Percentiles rank a stretch among this genome's conserved stretches.
Evolutionary conservation across 1,284 basidiomycete genomes (phyloP).

Genomic region (Cryptococcus sp.): DNA sequence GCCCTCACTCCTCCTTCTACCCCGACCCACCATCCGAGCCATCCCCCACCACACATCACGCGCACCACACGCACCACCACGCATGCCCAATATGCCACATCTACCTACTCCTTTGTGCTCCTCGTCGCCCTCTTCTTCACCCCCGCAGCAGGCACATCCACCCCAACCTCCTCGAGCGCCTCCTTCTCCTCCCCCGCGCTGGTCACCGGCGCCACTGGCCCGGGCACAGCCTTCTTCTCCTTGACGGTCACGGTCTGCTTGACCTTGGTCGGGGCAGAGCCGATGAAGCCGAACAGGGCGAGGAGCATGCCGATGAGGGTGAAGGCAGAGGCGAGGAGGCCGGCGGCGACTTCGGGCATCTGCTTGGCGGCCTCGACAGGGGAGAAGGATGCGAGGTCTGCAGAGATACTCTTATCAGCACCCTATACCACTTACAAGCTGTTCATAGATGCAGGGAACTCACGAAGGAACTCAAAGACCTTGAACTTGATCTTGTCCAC

Average conservation of each 20-base stretch:
- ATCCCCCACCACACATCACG: too few species aligned
- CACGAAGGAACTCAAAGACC: constrained; percentile 47
- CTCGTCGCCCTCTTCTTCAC: constrained; percentile 40
- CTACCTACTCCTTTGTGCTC: constrained; percentile 24
- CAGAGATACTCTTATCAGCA: neutral
- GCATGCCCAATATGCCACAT: too few species aligned
- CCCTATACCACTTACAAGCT: too few species aligned
- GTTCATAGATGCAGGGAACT: constrained; percentile 14
- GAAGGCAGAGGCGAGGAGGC: constrained; percentile 66
- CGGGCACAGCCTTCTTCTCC: constrained; percentile 10
- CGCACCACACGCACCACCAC: too few species aligned
- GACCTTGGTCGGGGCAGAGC: constrained; percentile 49
- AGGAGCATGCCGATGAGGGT: constrained; percentile 80
- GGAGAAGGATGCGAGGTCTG: constrained; percentile 39
- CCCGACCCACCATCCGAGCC: too few species aligned
- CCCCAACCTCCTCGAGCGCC: constrained; percentile 26
- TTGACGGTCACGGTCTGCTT: constrained; percentile 41
- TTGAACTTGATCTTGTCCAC: constrained; percentile 44
- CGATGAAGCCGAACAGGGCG: constrained; percentile 71
- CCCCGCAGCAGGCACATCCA: constrained; percentile 19
- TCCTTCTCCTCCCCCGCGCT: constrained; percentile 31
- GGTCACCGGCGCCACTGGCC: constrained; percentile 23
- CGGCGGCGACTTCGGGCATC: constrained; percentile 80
- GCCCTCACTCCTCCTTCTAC: too few species aligned
- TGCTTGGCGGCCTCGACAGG: constrained; percentile 65